These are phyloP conservation scores for Scutellaria galericulata DNA, from an alignment of 257 asterid genomes.

Conservation along the genomic window DNA sequence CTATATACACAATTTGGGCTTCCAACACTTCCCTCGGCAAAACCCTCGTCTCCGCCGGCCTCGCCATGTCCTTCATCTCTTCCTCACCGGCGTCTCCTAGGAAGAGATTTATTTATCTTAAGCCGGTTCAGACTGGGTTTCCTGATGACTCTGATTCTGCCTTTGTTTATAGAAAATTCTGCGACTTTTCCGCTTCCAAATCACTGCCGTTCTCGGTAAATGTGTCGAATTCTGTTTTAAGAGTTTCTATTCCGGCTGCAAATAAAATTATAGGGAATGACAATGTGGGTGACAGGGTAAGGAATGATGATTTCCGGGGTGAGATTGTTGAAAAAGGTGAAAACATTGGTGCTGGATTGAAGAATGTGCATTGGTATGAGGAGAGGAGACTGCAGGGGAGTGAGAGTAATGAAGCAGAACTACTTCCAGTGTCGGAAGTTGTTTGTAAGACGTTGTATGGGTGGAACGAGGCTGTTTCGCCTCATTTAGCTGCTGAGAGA, in stretches of 20 bases:
- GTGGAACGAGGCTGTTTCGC: constrained; percentile 88
- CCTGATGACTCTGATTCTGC: constrained; percentile 89
- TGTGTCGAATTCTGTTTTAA: constrained; percentile 71
- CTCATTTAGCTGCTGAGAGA: constrained; percentile 88
- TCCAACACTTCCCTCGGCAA: constrained; percentile 94
- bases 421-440: constrained; percentile 54
- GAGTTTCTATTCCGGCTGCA: constrained; percentile 64
- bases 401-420: constrained; percentile 49
- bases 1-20: constrained; percentile 93
- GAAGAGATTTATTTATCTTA: constrained; percentile 71
- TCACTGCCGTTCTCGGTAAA: constrained; percentile 56
- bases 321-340: constrained; percentile 32
- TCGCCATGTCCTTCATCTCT: constrained; percentile 79
- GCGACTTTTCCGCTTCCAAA: constrained; percentile 51
- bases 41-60: constrained; percentile 98
- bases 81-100: constrained; percentile 42
- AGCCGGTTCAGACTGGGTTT: constrained; percentile 93
- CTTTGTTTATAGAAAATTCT: constrained; percentile 70
- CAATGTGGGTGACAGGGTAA: constrained; percentile 12
- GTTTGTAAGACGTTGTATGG: constrained; percentile 80
- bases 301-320: constrained; percentile 29
- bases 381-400: constrained; percentile 67
- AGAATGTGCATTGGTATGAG: constrained; percentile 63
- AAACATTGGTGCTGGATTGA: constrained; percentile 42
- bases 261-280: constrained; percentile 41